Evolutionary conservation across 495 filamentous ascomycete species (phyloP), one percentile per base, ranked within the genome.

Genomic region (Talaromyces proteolyticus): DNA sequence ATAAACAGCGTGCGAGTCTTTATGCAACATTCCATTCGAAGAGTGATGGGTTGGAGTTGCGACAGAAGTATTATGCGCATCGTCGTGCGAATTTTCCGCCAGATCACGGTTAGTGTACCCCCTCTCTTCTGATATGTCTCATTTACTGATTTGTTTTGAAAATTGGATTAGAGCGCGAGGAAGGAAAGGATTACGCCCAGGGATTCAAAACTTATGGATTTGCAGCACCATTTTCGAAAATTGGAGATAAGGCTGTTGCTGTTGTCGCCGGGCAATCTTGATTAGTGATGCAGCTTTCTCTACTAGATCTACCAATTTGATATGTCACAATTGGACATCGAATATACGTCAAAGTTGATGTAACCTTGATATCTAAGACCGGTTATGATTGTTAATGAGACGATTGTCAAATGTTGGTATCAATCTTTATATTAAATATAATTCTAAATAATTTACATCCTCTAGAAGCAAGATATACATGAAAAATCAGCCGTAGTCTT

Each of bases 21-120:
- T 74, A 71, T 61, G 69, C 66, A 2, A 72, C 70, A n/a, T 74
- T 71, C 50, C 62, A 71, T 49, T 62, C 58, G 5, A 59, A 54
- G 36, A 58, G 53, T 11, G 69, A 74, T 44, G 69, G 69, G 0
- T 26, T 54, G 7, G 66, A 71, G 48, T 53, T 69, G 29, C 53
- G 69, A 18, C 55, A 64, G 42, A 58, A 43, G 20, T 72, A 74
- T 53, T 72, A 74, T 48, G 57, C 53, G 36, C 66, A 69, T 54
- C 54, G 67, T 20, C 62, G 62, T 50, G 63, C 65, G 39, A 57
- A 57, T 17, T 73, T 67, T 46, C 69, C 69, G 8, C 63, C 69
- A 10, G 68, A 70, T 23, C 68, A 71, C 56, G 60, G 58, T 63
- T 25, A 48, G 55, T 26, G 16, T 16, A 16, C 14, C 0, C 26